phyloP scores from a whole-genome alignment of 1,139 yeast species.

The Blastobotrys persicus region DNA sequence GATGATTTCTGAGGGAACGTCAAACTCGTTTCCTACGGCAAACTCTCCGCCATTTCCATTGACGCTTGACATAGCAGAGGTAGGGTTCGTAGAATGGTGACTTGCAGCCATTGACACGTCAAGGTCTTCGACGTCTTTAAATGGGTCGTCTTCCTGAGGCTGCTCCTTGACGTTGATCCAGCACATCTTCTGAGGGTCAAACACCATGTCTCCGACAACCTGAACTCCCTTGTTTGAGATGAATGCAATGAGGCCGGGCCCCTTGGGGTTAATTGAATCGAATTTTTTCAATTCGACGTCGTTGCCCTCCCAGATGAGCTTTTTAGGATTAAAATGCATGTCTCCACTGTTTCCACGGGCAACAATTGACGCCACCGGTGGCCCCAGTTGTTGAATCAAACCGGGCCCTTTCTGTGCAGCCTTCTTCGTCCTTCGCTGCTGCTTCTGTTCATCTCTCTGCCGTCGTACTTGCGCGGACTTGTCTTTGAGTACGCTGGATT shows the following conservation, averaged over 20 bases:
- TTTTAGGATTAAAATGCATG: constrained; percentile 56
- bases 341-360: constrained; percentile 34
- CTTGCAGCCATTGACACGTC: constrained; percentile 24
- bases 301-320: constrained; percentile 67
- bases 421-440: constrained; percentile 7
- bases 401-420: constrained; percentile 28
- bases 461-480: constrained; percentile 11
- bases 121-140: constrained; percentile 50
- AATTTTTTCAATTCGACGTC: constrained; percentile 55
- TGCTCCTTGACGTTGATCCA: constrained; percentile 48
- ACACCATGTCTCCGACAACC: constrained; percentile 54
- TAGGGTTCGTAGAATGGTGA: background rate
- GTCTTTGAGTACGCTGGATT: constrained; percentile 4
- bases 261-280: constrained; percentile 37
- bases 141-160: constrained; percentile 45
- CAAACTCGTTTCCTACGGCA: constrained; percentile 43
- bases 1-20: constrained; percentile 42
- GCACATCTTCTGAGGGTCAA: constrained; percentile 55
- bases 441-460: constrained; percentile 13
- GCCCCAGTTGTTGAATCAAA: constrained; percentile 38
- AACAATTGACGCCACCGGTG: constrained; percentile 27
- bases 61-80: constrained; percentile 4
- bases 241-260: constrained; percentile 41
- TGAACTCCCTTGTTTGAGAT: constrained; percentile 38
- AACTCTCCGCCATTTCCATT: constrained; percentile 24